phyloP scores from a whole-genome alignment of 495 filamentous ascomycete genomes.

The Aspergillus avenaceus region DNA sequence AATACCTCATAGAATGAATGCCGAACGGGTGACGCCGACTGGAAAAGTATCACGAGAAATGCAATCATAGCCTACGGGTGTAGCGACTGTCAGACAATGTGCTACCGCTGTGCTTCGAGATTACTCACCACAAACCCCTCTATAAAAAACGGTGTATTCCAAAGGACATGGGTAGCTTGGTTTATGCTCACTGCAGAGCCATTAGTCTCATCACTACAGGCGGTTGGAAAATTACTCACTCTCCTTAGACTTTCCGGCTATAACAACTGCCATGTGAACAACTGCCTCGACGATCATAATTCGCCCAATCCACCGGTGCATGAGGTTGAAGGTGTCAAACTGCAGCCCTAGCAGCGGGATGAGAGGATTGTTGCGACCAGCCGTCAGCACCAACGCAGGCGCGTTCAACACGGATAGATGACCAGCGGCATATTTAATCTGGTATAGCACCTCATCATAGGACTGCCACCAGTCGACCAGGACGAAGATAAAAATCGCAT shows the following conservation, averaged over 20 bases:
- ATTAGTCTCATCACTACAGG: neutral
- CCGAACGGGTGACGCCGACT: slow-evolving; percentile 48
- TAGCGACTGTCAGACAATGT: neutral
- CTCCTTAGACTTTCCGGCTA: slow-evolving; percentile 22
- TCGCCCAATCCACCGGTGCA: slow-evolving; percentile 45
- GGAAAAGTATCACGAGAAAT: slow-evolving; percentile 46
- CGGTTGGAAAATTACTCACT: slow-evolving; percentile 18
- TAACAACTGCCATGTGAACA: slow-evolving; percentile 32
- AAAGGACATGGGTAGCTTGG: slow-evolving; percentile 25
- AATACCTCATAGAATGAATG: slow-evolving; percentile 59
- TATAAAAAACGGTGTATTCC: slow-evolving; percentile 31
- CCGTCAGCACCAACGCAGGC: slow-evolving; percentile 35
- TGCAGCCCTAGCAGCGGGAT: slow-evolving; percentile 31
- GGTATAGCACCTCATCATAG: slow-evolving; percentile 30
- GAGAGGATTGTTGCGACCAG: slow-evolving; percentile 42
- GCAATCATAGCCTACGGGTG: slow-evolving; percentile 30
- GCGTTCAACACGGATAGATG: slow-evolving; percentile 41
- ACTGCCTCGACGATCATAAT: slow-evolving; percentile 31
- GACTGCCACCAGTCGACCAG: slow-evolving; percentile 37
- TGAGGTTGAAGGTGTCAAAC: slow-evolving; percentile 42
- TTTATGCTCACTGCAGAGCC: slow-evolving; percentile 16
- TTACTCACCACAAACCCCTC: slow-evolving; percentile 34
- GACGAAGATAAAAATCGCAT: slow-evolving; percentile 34
- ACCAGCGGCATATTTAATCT: slow-evolving; percentile 38
- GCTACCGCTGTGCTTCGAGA: neutral